A percentile compares a stretch with the other conserved stretches of the same genome.
These are phyloP conservation scores for Paecilomyces sp. DNA, from an alignment of 2,329 filamentous ascomycete species.

Conservation along the genomic window DNA sequence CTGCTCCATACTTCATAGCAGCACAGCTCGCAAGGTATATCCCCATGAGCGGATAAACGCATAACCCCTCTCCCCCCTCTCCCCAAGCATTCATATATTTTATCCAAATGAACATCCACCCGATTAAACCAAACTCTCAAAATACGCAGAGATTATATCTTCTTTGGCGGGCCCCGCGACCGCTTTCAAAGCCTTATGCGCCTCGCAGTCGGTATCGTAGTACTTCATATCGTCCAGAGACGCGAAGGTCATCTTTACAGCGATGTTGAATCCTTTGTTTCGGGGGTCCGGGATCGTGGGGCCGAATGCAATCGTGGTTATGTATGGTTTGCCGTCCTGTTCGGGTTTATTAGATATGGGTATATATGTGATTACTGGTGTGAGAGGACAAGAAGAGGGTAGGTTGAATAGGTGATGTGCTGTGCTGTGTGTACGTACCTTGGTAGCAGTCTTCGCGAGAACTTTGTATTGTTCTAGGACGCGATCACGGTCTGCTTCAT, in stretches of 20 bases:
- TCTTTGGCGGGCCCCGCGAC: constrained; percentile 23
- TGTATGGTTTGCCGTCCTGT: constrained; percentile 66
- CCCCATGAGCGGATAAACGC: neutral
- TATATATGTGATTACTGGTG: neutral
- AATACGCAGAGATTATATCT: constrained; percentile 31
- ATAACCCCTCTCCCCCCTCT: neutral
- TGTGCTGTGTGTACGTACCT: constrained; percentile 23
- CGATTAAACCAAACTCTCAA: constrained; percentile 25
- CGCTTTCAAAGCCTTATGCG: constrained; percentile 44
- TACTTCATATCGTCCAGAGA: constrained; percentile 62
- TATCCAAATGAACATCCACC: constrained; percentile 49
- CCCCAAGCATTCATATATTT: too few relatives aligned
- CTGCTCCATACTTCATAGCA: neutral
- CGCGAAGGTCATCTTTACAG: constrained; percentile 57
- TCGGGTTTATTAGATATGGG: too few relatives aligned
- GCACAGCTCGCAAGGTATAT: neutral
- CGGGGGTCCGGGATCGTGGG: constrained; percentile 51
- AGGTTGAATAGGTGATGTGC: neutral
- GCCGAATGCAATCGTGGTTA: constrained; percentile 52
- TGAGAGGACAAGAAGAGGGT: neutral
- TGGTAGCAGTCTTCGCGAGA: constrained; percentile 36
- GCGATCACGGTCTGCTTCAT: constrained; percentile 35
- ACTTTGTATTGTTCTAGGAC: constrained; percentile 40
- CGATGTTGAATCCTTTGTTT: constrained; percentile 59
- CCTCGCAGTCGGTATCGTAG: constrained; percentile 56